These are phyloP conservation scores for Hypoxylon sp. DNA, from an alignment of 2,329 filamentous ascomycete species.

Conservation along the genomic window DNA sequence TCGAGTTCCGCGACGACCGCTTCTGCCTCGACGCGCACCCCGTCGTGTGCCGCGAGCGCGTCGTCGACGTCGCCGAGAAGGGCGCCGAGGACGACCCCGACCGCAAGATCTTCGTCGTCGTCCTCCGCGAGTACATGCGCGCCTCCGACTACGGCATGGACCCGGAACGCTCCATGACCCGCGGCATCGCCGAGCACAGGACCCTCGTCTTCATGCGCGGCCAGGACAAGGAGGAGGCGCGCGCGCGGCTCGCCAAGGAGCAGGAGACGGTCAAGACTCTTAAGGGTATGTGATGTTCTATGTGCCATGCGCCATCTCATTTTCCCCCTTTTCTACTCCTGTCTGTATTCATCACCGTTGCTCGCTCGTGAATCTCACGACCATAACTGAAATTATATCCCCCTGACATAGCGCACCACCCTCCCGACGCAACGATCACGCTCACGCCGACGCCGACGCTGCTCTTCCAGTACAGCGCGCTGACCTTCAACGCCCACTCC, in stretches of 20 bases:
- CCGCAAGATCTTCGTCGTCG: conserved; percentile 61
- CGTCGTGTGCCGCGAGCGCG: conserved; percentile 56
- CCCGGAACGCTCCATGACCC: conserved; percentile 22
- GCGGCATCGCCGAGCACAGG: conserved; percentile 55
- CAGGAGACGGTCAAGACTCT: conserved; percentile 31
- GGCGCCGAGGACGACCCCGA: conserved; percentile 50
- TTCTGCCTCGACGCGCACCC: conserved; percentile 51
- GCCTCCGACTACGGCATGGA: no score
- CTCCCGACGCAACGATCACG: conserved; percentile 53
- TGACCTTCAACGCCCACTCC: conserved; percentile 90
- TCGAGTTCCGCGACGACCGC: conserved; percentile 61
- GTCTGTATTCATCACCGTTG: not conserved
- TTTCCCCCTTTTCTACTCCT: no score
- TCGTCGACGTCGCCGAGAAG: conserved; percentile 50
- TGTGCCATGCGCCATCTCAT: no score
- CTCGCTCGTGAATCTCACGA: conserved; percentile 4
- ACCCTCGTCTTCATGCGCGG: conserved; percentile 62
- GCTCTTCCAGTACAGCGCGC: conserved; percentile 88
- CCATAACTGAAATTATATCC: conserved; percentile 16
- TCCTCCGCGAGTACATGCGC: conserved; percentile 57
- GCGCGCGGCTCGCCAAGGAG: conserved; percentile 26
- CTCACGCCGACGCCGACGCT: conserved; percentile 73
- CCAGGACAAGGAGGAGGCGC: conserved; percentile 34
- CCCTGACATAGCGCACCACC: conserved; percentile 46
- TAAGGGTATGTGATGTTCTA: conserved; percentile 43